phyloP scores from a whole-genome alignment of 768 basidiomycete genomes.

The Lactarius hatsudake region DNA sequence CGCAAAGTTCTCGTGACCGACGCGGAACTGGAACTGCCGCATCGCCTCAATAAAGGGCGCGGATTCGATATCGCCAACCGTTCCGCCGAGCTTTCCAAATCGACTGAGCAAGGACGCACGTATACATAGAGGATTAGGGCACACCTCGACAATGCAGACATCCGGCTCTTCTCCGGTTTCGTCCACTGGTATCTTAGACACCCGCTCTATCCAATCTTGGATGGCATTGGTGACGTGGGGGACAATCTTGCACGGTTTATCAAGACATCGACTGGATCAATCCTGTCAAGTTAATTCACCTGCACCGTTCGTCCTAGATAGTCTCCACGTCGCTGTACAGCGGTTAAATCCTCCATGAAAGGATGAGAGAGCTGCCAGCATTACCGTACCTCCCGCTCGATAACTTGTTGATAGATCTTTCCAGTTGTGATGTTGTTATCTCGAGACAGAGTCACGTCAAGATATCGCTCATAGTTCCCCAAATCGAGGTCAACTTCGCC shows the following conservation, averaged over 20 bases:
- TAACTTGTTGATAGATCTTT: slow-evolving; percentile 95
- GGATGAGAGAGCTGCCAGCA: background rate
- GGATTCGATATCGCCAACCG: slow-evolving; percentile 98
- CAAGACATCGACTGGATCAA: slow-evolving; percentile 6
- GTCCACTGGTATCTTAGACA: slow-evolving; percentile 92
- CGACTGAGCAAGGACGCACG: background rate
- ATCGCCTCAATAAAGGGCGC: slow-evolving; percentile 98
- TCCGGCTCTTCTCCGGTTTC: slow-evolving; percentile 91
- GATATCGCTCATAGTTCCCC: slow-evolving; percentile 97
- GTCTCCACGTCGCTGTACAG: slow-evolving; percentile 64
- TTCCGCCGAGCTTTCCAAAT: slow-evolving; percentile 80
- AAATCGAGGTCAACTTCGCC: slow-evolving; percentile 98
- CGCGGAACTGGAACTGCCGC: slow-evolving; percentile 99
- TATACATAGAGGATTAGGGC: slow-evolving; percentile 18
- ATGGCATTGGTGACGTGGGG: slow-evolving; percentile 96
- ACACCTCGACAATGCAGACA: slow-evolving; percentile 95
- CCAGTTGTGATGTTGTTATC: slow-evolving; percentile 99
- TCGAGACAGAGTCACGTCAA: slow-evolving; percentile 88
- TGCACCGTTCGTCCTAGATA: slow-evolving; percentile 98
- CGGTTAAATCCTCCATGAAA: slow-evolving; percentile 14
- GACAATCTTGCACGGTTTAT: slow-evolving; percentile 59
- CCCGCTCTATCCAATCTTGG: slow-evolving; percentile 97
- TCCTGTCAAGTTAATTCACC: slow-evolving; percentile 41
- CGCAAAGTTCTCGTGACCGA: slow-evolving; percentile 94
- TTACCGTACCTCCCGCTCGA: slow-evolving; percentile 85